Evolutionary conservation across 352 stramenopile species (phyloP), one percentile per base, ranked within the genome.

Genomic region (Pythium aquatile): DNA sequence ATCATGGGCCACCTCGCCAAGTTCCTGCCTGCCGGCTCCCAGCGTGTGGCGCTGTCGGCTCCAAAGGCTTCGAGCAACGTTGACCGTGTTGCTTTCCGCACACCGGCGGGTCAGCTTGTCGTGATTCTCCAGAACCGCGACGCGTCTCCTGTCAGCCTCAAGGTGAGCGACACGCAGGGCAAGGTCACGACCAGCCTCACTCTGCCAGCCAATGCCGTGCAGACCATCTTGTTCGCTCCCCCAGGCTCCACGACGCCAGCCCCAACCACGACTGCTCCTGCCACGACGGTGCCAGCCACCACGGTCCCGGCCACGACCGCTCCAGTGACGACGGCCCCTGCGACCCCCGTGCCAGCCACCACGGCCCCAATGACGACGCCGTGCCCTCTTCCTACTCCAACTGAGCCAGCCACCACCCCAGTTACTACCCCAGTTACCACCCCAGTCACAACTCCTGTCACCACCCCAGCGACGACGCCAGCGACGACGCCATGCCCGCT

Each of bases 1-100:
- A 70, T 77, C 28, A 78, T 94, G 69, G 81, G 74, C 9, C 85
- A 94, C 62, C 73, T 93, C 51, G 77, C 77, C 58, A 90, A 90
- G 59, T 94, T 94, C 63, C 48, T 94, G 9, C 68, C 77, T 9
- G 60, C 71, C 1, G 79, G 73, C n/a, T 84, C 81, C 2, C 65
- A 69, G 20, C 78, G 81, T 24, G 65, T 90, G 24, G 47, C 47
- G 20, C 20, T 54, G 40, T 47, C 40, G 17, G 40, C 17, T 2
- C 17, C 40, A 7, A 47, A 47, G 40, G 40, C 14, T 5, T 20
- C 14, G 3, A 8, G 16, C 40, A 55, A 35, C n/a, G 53, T 66
- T 9, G 60, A 66, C 29, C 35, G 40, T 17, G 60, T 61, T 3
- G 60, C 60, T 39, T 66, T 66, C 42, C 17, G 51, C 51, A 66